Evolutionary conservation across 2,329 filamentous ascomycete genomes (phyloP), one percentile per base, ranked within the genome.

Genomic region (Alternaria brassicicola): DNA sequence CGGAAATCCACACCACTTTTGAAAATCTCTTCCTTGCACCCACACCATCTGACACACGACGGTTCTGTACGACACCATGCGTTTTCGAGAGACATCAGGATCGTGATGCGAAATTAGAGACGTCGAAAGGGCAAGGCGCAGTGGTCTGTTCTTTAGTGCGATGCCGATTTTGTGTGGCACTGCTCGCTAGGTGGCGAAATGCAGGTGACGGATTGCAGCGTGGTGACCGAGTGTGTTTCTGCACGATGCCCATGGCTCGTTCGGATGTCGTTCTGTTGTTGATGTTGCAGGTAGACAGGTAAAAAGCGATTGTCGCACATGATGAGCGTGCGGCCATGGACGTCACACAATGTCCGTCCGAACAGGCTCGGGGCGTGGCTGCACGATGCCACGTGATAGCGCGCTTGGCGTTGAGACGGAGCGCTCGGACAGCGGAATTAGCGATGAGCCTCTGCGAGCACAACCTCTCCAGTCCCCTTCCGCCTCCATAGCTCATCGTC

Each of bases 341-440:
- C 55, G 36, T 15, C 19, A 25, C 28, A 52, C 13, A 58, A n/a
- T n/a, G n/a, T n/a, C n/a, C 45, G 55, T 50, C 51, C 45, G 31
- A 23, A 31, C 38, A 52, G 26, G 51, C 45, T 50, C 53, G 36
- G 26, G 42, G 38, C 38, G 28, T 35, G 30, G 28, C 23, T 28
- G 38, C 25, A 31, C 55, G 43, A n/a, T 19, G 21, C 17, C 55
- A 58, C 55, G 55, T 58, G 55, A 58, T 39, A 36, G 36, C 43
- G 55, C 48, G 55, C 51, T 55, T 58, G 50, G 55, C 55, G 43
- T 42, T 43, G 55, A 41, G 46, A 55, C 54, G 55, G 54, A 58
- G 58, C 50, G 51, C 55, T 58, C 50, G 58, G 58, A 36, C 33
- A 19, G 55, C 55, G 58, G 58, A 54, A 46, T 35, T 57, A 51